Evolutionary conservation across 2,329 filamentous ascomycete species (phyloP).

Genomic region (Hysterium pulicare): DNA sequence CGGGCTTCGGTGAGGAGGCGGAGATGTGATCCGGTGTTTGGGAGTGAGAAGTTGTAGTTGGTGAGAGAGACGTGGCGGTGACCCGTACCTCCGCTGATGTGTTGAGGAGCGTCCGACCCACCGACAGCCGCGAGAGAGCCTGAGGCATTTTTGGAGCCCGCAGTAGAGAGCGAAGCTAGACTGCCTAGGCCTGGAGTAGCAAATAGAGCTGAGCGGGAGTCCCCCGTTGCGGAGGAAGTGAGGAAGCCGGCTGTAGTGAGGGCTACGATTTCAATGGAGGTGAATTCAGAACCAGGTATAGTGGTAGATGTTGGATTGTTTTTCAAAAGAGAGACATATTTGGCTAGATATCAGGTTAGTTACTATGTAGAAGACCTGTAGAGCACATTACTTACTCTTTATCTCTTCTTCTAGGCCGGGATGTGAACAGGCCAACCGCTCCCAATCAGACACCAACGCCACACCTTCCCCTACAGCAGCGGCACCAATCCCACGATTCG

Average conservation of each 20-base stretch:
- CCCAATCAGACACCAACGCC: conserved; percentile 57
- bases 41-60: conserved; percentile 58
- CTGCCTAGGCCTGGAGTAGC: conserved; percentile 46
- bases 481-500: conserved; percentile 57
- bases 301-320: conserved; percentile 49
- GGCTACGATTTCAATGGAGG: conserved; percentile 49
- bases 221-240: conserved; percentile 35
- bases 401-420: conserved; percentile 19
- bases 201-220: conserved; percentile 37
- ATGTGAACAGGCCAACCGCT: conserved; percentile 33
- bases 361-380: background rate
- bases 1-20: conserved; percentile 62
- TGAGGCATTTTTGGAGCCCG: conserved; percentile 61
- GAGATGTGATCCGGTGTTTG: conserved; percentile 64
- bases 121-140: conserved; percentile 68
- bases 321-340: conserved; percentile 53
- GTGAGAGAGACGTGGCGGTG: conserved; percentile 12
- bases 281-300: conserved; percentile 42
- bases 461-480: conserved; percentile 62
- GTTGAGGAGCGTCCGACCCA: conserved; percentile 62
- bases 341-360: conserved; percentile 25
- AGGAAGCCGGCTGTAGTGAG: conserved; percentile 67
- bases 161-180: conserved; percentile 59
- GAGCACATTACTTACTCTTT: background rate
- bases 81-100: conserved; percentile 57